A percentile compares a stretch with the other conserved stretches of the same genome.
These are phyloP conservation scores for Tremellales sp. DNA, from an alignment of 1,284 basidiomycete genomes.

Conservation along the genomic window DNA sequence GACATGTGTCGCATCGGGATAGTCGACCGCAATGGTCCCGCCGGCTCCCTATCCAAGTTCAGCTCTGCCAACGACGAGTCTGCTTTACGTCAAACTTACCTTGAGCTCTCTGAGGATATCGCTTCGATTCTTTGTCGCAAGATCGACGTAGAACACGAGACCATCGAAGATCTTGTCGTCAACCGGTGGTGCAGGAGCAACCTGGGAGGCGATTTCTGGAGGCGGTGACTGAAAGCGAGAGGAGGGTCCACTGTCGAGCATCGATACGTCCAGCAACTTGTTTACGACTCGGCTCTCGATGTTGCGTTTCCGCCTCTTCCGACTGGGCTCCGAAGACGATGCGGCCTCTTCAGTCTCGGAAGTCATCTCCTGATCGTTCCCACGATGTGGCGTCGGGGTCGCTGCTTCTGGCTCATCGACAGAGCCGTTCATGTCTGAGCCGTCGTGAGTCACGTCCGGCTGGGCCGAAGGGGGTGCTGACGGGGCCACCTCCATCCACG, in stretches of 20 bases:
- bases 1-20: background rate
- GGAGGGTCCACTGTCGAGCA: conserved; percentile 1
- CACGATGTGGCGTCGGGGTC: too few relatives aligned
- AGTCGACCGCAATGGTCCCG: background rate
- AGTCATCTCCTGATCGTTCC: too few relatives aligned
- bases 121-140: background rate
- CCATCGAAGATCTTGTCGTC: background rate
- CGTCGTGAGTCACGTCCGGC: too few relatives aligned
- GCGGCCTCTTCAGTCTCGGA: too few relatives aligned
- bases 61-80: background rate
- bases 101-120: background rate
- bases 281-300: too few relatives aligned
- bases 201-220: too few relatives aligned
- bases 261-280: background rate
- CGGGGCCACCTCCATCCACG: too few relatives aligned
- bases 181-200: background rate
- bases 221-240: background rate
- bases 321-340: too few relatives aligned
- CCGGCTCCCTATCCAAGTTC: background rate
- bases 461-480: too few relatives aligned
- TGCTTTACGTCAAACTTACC: background rate
- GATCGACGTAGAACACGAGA: background rate
- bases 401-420: too few relatives aligned
- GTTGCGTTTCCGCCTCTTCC: too few relatives aligned
- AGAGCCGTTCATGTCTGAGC: too few relatives aligned